Percentiles rank a stretch among this genome's conserved stretches.
These are phyloP conservation scores for Corylus americana DNA, from an alignment of 306 rosid genomes.

Conservation along the genomic window DNA sequence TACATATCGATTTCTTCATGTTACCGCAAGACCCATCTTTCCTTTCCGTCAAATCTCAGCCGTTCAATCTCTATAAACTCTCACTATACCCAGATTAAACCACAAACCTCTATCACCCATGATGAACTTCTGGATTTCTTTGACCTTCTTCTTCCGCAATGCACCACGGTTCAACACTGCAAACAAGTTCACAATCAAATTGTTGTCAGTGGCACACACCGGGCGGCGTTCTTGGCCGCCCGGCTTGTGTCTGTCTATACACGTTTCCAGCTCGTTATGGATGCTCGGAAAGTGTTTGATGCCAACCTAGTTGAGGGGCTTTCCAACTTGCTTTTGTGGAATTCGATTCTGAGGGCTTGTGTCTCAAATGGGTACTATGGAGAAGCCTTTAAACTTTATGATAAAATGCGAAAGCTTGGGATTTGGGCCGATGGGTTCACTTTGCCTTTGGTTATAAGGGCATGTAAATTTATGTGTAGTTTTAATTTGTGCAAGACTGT, in stretches of 20 bases:
- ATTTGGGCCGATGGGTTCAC: constrained; percentile 77
- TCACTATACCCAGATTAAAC: background rate
- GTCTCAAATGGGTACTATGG: constrained; percentile 53
- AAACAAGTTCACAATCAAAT: constrained; percentile 62
- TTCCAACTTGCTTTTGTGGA: constrained; percentile 59
- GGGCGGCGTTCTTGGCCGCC: constrained; percentile 58
- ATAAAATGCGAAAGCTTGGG: constrained; percentile 61
- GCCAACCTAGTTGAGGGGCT: constrained; percentile 31
- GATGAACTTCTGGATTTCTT: constrained; percentile 47
- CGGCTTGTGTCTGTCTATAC: constrained; percentile 54
- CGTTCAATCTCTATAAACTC: constrained; percentile 17
- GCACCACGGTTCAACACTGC: constrained; percentile 42
- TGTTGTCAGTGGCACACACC: constrained; percentile 31
- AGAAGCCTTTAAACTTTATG: constrained; percentile 45
- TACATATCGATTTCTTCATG: constrained; percentile 18
- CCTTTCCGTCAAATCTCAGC: constrained; percentile 7
- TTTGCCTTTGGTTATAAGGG: constrained; percentile 60
- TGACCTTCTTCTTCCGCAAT: constrained; percentile 40
- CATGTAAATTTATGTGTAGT: constrained; percentile 40
- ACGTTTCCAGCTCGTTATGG: constrained; percentile 38
- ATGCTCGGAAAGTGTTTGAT: constrained; percentile 55
- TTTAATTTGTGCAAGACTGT: constrained; percentile 41
- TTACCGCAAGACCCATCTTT: constrained; percentile 3
- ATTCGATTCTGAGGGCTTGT: constrained; percentile 71
- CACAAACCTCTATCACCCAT: constrained; percentile 5